Evolutionary conservation across 2,329 filamentous ascomycete species (phyloP), one percentile per base, ranked within the genome.

Genomic region (Cordyceps militaris): DNA sequence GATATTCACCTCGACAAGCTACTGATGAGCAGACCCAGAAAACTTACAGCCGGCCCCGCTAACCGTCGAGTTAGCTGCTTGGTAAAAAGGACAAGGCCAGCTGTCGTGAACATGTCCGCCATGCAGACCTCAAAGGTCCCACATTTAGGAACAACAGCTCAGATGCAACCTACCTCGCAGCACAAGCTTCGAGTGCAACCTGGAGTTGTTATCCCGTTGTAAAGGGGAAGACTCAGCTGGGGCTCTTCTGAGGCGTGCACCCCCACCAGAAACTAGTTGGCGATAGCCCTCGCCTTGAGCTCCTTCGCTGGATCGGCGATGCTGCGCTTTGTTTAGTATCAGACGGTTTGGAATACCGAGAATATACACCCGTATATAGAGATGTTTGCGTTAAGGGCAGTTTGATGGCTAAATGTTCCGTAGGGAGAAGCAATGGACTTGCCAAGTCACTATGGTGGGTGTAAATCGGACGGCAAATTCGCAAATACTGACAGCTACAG

Each of bases 161-260:
- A n/a, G n/a, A 44, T 53, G 32, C 30, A 28, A 14, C 48, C 48
- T 26, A 32, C 50, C 34, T 42, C 43, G 36, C n/a, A 53, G 24
- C 23, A 28, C 30, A 30, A 40, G 49, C 50, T 6, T 9, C 32
- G 10, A 34, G 3, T 34, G 32, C 34, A 38, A 38, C 34, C 34
- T 38, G 19, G 30, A 14, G 28, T 5, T 26, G 42, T 30, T 47
- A 28, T 21, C 40, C 47, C 14, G 13, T 2, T 43, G 19, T 43
- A 47, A 43, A 26, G 23, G 47, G 42, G 23, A 13, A 38, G 9
- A 21, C 32, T 55, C 52, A 55, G 52, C 52, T 55, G 52, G 47
- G 52, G 52, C 52, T 55, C 43, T 16, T 53, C 36, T 21, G 24
- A 53, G 36, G 48, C 48, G 48, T 36, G 14, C 13, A 21, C 8